Evolutionary conservation across 2,329 filamentous ascomycete species (phyloP), one percentile per base, ranked within the genome.

Genomic region (Pyrenophora seminiperda): DNA sequence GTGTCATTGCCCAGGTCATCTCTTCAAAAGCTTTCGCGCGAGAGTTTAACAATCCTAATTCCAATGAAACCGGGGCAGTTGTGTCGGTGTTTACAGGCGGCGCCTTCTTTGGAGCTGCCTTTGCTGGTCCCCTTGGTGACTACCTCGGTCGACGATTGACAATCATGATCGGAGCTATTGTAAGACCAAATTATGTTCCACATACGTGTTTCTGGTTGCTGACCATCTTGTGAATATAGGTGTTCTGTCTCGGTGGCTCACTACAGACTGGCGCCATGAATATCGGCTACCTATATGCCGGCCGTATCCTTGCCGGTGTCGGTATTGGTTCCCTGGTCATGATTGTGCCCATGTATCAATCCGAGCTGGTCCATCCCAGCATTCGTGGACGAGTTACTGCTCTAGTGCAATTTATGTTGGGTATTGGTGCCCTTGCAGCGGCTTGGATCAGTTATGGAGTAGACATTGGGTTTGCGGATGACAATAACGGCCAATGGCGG

Each of bases 391-490:
- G 85, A 55, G 81, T 94, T 24, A 91, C 88, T 0, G 82, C 84
- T 22, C 77, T 93, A 3, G 89, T 92, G 70, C 89, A 92, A 63
- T 91, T 92, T 66, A 92, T 92, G 88, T 71, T 93, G 42, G 89
- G 89, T 1, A 82, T 93, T 20, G 90, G 90, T 48, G 77, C 88
- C 13, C 80, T 94, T 1, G 75, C 85, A 13, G 89, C 90, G 6
- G 80, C 84, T 0, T 91, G 89, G 88, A 83, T 89, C 39, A 85
- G 84, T 0, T 93, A 86, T 54, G 89, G 85, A 76, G 79, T 77
- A 3, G 82, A 82, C 56, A 75, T 79, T 32, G 76, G 78, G 13
- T 81, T 84, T 51, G 58, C 71, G 1, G 63, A 72, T 1, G 71
- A 64, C 41, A 75, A 80, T 60, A 69, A 74, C 59, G 77, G 76